These are phyloP conservation scores for Backusella westeae DNA, from an alignment of 192 early-diverging fungal genomes.

Conservation along the genomic window DNA sequence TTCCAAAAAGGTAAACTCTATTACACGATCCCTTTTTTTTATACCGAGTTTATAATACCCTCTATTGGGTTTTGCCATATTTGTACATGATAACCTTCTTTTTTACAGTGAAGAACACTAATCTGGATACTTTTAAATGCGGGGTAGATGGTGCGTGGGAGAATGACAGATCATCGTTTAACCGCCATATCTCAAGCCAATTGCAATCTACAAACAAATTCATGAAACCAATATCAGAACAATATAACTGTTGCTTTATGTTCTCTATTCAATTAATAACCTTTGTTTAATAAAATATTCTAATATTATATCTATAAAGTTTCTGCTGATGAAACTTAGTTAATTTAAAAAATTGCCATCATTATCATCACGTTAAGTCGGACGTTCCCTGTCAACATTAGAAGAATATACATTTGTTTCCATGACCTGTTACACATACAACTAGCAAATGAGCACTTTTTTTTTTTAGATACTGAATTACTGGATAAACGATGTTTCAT, in stretches of 20 bases:
- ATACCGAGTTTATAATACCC: neutral
- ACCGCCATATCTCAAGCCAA: constrained; percentile 1
- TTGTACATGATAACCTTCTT: neutral
- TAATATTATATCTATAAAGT: neutral
- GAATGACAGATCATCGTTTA: neutral
- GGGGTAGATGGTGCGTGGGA: constrained; percentile 5
- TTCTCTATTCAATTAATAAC: neutral
- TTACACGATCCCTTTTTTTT: neutral
- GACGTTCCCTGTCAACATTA: neutral
- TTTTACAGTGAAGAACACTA: neutral
- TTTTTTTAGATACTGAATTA: neutral
- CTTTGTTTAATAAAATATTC: neutral
- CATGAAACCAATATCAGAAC: neutral
- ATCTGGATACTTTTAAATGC: constrained; percentile 4
- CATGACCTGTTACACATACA: neutral
- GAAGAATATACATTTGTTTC: neutral
- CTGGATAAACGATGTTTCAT: constrained; percentile 4
- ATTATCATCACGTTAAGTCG: neutral
- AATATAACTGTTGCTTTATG: neutral
- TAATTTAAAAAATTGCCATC: neutral
- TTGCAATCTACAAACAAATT: neutral
- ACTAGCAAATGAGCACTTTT: neutral
- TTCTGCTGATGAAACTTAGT: neutral
- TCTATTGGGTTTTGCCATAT: constrained; percentile 4
- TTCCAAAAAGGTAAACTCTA: neutral